Evolutionary conservation across 352 stramenopile genomes (phyloP).

Genomic region (Globisporangium carolinianum): DNA sequence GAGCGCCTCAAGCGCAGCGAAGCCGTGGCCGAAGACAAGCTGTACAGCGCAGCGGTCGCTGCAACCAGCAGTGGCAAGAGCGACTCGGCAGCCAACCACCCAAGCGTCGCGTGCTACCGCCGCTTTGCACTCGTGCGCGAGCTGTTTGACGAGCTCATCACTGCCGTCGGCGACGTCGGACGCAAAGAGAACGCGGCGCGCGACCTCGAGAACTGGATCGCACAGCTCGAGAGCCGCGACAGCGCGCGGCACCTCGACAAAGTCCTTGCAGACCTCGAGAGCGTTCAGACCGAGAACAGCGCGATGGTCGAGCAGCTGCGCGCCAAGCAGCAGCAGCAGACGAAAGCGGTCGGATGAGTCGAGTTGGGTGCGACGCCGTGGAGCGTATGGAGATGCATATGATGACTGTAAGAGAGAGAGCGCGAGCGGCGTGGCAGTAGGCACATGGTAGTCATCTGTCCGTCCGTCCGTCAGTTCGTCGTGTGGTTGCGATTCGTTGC

Average conservation of each 20-base stretch:
- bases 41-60: conserved; percentile 61
- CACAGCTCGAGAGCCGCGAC: conserved; percentile 68
- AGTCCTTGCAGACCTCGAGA: conserved; percentile 66
- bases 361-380: too few relatives aligned
- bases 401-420: background rate
- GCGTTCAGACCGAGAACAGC: conserved; percentile 64
- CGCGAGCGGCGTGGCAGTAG: background rate
- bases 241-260: conserved; percentile 61
- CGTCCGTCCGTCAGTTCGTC: too few relatives aligned
- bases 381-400: too few relatives aligned
- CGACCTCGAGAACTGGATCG: conserved; percentile 82
- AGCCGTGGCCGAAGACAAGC: conserved; percentile 73
- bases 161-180: conserved; percentile 52
- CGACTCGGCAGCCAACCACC: conserved; percentile 21
- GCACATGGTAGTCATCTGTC: conserved; percentile 7
- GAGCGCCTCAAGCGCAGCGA: conserved; percentile 83
- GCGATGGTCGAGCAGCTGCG: conserved; percentile 44
- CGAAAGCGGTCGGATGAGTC: background rate
- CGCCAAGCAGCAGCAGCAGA: conserved; percentile 2
- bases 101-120: conserved; percentile 70
- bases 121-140: conserved; percentile 78
- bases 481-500: conserved; percentile 6
- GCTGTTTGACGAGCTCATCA: conserved; percentile 79
- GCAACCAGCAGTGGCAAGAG: conserved; percentile 17
- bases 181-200: conserved; percentile 71